Conservation (phyloP, 73 alveolate genomes). For the Paramecium tetraurelia region DNA sequence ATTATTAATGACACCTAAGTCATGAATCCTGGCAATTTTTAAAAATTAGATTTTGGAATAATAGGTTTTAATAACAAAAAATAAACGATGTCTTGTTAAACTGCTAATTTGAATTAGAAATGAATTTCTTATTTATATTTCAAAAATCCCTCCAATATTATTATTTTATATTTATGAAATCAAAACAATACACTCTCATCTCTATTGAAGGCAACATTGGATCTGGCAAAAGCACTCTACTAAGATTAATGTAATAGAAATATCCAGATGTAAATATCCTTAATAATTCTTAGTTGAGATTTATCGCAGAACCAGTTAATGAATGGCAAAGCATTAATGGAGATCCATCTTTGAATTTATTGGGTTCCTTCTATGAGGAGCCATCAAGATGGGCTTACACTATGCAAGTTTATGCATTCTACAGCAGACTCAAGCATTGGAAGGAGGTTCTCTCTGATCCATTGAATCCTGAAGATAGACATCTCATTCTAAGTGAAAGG, state of each 20-base stretch:
- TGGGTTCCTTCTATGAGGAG: slow-evolving; percentile 21
- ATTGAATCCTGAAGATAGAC: slow-evolving; percentile 21
- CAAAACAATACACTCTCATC: slow-evolving; percentile 27
- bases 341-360: slow-evolving; percentile 24
- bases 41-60: not conserved
- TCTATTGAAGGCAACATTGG: slow-evolving; percentile 64
- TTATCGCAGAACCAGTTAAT: slow-evolving; percentile 44
- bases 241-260: slow-evolving; percentile 7
- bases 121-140: not conserved
- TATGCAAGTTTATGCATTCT: slow-evolving; percentile 43
- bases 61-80: not conserved
- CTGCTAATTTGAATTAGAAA: not conserved
- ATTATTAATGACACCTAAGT: not conserved
- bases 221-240: slow-evolving; percentile 55
- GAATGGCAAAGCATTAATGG: slow-evolving; percentile 33
- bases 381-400: slow-evolving; percentile 52
- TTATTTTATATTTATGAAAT: not conserved
- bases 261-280: not conserved
- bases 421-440: slow-evolving; percentile 40
- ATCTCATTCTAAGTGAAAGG: slow-evolving; percentile 17
- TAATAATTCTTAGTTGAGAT: not conserved
- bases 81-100: not conserved
- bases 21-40: not conserved
- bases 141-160: slow-evolving; percentile 42
- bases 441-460: not conserved